phyloP scores from a whole-genome alignment of 768 basidiomycete species.

The Lyophyllum atratum region DNA sequence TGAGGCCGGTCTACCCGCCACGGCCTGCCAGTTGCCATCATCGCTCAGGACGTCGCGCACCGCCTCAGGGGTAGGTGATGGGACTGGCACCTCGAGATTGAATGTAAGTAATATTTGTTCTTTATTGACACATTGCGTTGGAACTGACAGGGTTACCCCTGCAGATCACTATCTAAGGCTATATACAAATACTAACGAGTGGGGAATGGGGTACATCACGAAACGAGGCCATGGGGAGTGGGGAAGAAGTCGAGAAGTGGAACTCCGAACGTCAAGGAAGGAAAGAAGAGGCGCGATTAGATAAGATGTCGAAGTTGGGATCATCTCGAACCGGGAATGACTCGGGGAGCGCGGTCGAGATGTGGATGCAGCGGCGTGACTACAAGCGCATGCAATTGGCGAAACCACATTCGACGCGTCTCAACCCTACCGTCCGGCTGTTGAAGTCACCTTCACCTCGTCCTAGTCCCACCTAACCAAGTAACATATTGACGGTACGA shows the following conservation, averaged over 20 bases:
- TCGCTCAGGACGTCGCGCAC: no score
- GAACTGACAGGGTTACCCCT: no score
- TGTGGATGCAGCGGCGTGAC: not conserved
- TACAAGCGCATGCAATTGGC: not conserved
- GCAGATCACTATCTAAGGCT: no score
- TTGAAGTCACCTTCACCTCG: not conserved
- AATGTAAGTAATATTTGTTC: no score
- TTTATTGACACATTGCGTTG: no score
- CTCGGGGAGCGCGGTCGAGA: not conserved
- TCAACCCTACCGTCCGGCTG: not conserved
- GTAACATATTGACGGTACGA: not conserved
- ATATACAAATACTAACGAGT: no score
- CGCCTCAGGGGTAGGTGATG: no score
- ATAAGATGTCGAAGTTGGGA: not conserved
- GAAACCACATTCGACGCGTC: not conserved
- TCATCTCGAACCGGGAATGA: not conserved
- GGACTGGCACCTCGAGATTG: no score
- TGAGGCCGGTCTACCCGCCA: no score
- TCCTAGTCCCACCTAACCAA: not conserved
- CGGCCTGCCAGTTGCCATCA: no score
- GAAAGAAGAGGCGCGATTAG: not conserved
- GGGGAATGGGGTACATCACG: not conserved
- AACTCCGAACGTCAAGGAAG: not conserved
- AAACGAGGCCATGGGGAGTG: not conserved
- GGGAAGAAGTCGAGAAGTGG: no score